Evolutionary conservation across 305 asterid species (phyloP).

Genomic region (Rubia balearica): DNA sequence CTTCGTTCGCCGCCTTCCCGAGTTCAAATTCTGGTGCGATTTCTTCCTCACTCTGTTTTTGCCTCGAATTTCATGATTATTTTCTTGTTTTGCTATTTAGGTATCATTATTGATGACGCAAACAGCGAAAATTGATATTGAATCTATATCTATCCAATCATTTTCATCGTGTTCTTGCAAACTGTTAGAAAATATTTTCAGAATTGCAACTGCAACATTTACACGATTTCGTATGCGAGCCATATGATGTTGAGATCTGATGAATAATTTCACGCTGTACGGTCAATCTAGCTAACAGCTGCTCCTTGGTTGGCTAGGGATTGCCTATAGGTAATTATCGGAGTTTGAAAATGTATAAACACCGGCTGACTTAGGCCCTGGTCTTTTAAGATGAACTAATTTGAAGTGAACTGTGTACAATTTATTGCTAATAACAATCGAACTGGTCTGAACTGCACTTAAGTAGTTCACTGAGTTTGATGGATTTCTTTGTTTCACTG

Average conservation of each 20-base stretch:
- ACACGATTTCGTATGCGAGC: background rate
- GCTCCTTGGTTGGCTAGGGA: background rate
- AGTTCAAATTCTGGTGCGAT: slow-evolving; percentile 8
- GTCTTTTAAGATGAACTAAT: background rate
- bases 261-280: too few species aligned
- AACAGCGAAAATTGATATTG: too few species aligned
- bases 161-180: too few species aligned
- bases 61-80: background rate
- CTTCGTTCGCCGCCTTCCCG: slow-evolving; percentile 4
- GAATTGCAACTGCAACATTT: background rate
- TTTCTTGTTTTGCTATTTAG: background rate
- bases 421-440: background rate
- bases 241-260: background rate
- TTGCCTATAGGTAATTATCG: background rate
- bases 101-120: background rate
- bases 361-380: too few species aligned
- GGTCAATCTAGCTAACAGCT: too few species aligned
- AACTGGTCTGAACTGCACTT: background rate
- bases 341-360: background rate
- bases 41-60: background rate
- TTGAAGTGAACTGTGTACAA: background rate
- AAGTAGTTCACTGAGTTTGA: background rate
- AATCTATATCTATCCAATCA: too few species aligned
- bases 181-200: background rate
- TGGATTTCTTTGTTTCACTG: slow-evolving; percentile 17